A percentile compares a stretch with the other conserved stretches of the same genome.
These are phyloP conservation scores for Lodderomyces theae DNA, from an alignment of 1,139 yeast genomes.

Conservation along the genomic window DNA sequence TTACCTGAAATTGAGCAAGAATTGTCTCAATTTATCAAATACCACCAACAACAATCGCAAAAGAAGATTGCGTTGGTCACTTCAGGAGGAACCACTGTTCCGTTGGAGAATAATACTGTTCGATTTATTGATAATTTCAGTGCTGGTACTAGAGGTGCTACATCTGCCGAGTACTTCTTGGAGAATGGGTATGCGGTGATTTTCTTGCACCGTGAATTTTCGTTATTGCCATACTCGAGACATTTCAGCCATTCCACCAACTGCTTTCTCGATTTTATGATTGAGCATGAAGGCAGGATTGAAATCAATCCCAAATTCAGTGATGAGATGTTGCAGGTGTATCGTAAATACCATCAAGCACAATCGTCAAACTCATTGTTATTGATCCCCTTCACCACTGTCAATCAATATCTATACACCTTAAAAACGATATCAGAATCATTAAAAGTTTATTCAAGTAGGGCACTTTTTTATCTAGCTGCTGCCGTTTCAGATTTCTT, in stretches of 20 bases:
- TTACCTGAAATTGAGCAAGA: constrained; percentile 57
- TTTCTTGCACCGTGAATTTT: constrained; percentile 87
- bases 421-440: constrained; percentile 64
- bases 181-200: constrained; percentile 87
- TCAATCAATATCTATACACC: constrained; percentile 88
- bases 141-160: constrained; percentile 97
- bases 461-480: constrained; percentile 80
- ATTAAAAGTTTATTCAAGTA: constrained; percentile 50
- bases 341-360: constrained; percentile 63
- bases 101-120: constrained; percentile 93
- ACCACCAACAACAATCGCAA: constrained; percentile 33
- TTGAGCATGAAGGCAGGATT: constrained; percentile 50
- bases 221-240: constrained; percentile 85
- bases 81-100: constrained; percentile 98
- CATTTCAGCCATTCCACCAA: constrained; percentile 83
- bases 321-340: constrained; percentile 59
- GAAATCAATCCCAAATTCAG: constrained; percentile 62
- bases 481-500: constrained; percentile 98
- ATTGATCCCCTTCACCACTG: constrained; percentile 87
- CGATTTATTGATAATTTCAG: constrained; percentile 94
- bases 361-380: constrained; percentile 59
- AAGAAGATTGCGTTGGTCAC: constrained; percentile 77
- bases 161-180: constrained; percentile 88
- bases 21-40: constrained; percentile 57
- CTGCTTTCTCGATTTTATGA: constrained; percentile 82